Percentiles rank a stretch among this genome's conserved stretches.
These are phyloP conservation scores for Dissoconium aciculare DNA, from an alignment of 2,329 filamentous ascomycete species.

Conservation along the genomic window DNA sequence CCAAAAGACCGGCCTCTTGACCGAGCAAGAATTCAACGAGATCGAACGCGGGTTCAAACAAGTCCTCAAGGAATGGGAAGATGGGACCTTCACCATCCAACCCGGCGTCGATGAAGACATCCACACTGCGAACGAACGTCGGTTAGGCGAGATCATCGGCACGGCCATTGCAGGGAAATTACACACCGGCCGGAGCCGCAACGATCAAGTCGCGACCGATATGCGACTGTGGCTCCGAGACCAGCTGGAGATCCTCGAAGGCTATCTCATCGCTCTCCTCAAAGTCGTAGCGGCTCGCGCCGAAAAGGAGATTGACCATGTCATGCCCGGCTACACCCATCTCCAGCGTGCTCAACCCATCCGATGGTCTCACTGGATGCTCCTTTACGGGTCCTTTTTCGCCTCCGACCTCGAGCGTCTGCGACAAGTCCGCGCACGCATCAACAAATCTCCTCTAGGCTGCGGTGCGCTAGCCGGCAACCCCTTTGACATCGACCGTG, in stretches of 20 bases:
- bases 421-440: conserved; percentile 54
- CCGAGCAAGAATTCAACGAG: conserved; percentile 53
- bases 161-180: conserved; percentile 76
- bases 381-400: conserved; percentile 61
- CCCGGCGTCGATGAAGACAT: conserved; percentile 39
- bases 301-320: conserved; percentile 55
- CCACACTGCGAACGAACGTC: conserved; percentile 40
- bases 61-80: conserved; percentile 38
- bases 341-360: conserved; percentile 70
- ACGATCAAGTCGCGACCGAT: conserved; percentile 80
- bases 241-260: conserved; percentile 54
- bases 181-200: conserved; percentile 73
- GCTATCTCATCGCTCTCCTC: conserved; percentile 52
- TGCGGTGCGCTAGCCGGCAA: conserved; percentile 70
- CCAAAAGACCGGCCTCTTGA: conserved; percentile 58
- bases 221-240: conserved; percentile 82
- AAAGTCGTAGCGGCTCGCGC: conserved; percentile 53
- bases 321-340: conserved; percentile 86
- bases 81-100: conserved; percentile 31
- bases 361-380: conserved; percentile 67
- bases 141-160: conserved; percentile 65
- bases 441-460: conserved; percentile 58
- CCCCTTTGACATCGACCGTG: conserved; percentile 66
- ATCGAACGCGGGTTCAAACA: conserved; percentile 57
- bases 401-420: conserved; percentile 61